Conservation (phyloP, 139 green algal genomes). For the Chlorella vulgaris region DNA sequence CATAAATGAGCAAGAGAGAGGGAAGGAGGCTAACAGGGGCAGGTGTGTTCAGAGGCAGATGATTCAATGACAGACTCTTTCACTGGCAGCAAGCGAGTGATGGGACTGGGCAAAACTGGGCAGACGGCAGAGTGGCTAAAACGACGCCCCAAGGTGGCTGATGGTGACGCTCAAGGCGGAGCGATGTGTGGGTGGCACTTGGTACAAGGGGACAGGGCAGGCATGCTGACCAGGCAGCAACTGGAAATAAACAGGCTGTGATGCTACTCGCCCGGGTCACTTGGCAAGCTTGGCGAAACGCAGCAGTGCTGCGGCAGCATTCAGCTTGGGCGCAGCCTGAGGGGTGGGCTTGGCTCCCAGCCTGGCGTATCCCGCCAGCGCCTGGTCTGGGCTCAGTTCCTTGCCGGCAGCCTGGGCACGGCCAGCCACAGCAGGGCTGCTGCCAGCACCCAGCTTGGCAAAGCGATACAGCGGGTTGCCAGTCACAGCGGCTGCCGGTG, state of each 20-base stretch:
- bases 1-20: no score
- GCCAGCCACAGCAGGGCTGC: background rate
- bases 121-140: no score
- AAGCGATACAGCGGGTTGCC: slow-evolving; percentile 15
- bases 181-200: no score
- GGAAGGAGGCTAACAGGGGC: no score
- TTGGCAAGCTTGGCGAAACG: slow-evolving; percentile 10
- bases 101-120: no score
- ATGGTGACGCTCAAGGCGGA: no score
- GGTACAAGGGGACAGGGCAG: no score
- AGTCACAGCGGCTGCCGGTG: background rate
- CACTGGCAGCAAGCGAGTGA: no score
- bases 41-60: no score
- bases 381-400: background rate
- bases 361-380: slow-evolving; percentile 6
- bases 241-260: background rate
- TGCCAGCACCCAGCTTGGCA: slow-evolving; percentile 13
- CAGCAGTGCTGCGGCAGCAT: background rate
- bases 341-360: background rate
- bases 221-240: no score
- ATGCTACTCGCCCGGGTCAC: background rate
- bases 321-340: background rate
- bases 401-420: background rate
- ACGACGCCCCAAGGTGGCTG: no score
- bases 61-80: no score